Conservation (phyloP, 768 basidiomycete species). For the Rickenella mellea region DNA sequence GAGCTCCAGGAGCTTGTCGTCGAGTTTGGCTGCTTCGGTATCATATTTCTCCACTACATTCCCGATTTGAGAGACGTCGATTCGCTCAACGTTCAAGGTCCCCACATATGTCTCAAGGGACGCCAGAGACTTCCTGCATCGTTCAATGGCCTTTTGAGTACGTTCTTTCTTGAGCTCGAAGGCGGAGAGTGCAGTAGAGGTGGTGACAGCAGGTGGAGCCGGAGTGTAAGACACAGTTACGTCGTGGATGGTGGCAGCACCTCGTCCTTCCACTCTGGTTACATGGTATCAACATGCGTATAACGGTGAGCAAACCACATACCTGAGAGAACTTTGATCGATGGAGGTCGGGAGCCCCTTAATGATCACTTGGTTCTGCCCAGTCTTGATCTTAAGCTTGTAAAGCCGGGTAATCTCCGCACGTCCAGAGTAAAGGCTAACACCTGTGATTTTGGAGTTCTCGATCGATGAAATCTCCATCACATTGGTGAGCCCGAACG, state of each 20-base stretch:
- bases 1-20: too few species aligned
- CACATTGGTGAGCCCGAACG: constrained; percentile 1
- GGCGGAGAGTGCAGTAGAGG: constrained; percentile 18
- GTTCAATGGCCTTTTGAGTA: constrained; percentile 20
- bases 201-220: constrained; percentile 10
- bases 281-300: too few species aligned
- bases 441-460: constrained; percentile 24
- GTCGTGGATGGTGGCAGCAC: constrained; percentile 37
- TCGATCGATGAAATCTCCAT: constrained; percentile 17
- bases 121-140: constrained; percentile 18
- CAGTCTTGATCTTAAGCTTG: constrained; percentile 22
- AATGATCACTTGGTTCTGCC: constrained; percentile 32
- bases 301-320: constrained; percentile 4
- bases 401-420: constrained; percentile 29
- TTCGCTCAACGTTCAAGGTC: constrained; percentile 23
- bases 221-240: constrained; percentile 23
- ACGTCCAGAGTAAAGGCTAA: constrained; percentile 25
- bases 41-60: too few species aligned
- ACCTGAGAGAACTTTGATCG: constrained; percentile 32
- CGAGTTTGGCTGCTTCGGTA: too few species aligned
- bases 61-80: constrained; percentile 12
- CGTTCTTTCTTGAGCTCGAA: constrained; percentile 18
- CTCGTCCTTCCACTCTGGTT: constrained; percentile 33
- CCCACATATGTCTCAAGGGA: constrained; percentile 26
- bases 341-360: constrained; percentile 27